Conservation (phyloP, 805 yeast species). For the Candida khao-thaluensis region DNA sequence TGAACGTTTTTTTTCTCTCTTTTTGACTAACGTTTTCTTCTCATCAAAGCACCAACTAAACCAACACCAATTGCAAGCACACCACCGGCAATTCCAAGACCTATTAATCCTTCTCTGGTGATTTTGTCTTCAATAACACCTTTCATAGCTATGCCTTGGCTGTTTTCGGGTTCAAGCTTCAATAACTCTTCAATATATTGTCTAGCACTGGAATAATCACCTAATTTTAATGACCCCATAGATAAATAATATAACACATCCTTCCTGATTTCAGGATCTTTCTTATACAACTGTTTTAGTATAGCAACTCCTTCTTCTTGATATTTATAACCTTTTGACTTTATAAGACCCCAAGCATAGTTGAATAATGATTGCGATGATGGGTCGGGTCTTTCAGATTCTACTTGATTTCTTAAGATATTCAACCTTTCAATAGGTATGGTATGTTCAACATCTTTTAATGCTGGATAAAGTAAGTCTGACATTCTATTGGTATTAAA, state of each 20-base stretch:
- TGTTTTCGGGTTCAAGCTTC: conserved; percentile 78
- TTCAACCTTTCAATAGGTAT: conserved; percentile 73
- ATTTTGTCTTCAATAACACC: conserved; percentile 80
- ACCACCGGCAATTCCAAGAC: conserved; percentile 85
- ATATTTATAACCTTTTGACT: conserved; percentile 58
- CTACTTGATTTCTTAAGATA: conserved; percentile 72
- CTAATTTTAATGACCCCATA: conserved; percentile 83
- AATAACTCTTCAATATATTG: conserved; percentile 78
- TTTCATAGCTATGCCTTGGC: conserved; percentile 71
- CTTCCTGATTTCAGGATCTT: conserved; percentile 77
- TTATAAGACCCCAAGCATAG: conserved; percentile 94
- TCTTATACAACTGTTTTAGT: conserved; percentile 67
- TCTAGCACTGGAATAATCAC: conserved; percentile 83
- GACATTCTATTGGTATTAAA: conserved; percentile 11
- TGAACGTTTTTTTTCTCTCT: no score
- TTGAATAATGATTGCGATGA: conserved; percentile 86
- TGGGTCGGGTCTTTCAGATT: conserved; percentile 75
- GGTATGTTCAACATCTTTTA: conserved; percentile 47
- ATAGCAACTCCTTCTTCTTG: conserved; percentile 80
- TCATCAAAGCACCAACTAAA: conserved; percentile 42
- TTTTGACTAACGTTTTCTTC: conserved; percentile 27
- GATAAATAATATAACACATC: conserved; percentile 88
- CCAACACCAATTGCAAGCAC: conserved; percentile 83
- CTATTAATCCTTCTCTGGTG: conserved; percentile 83
- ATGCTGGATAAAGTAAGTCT: conserved; percentile 31